A percentile compares a stretch with the other conserved stretches of the same genome.
These are phyloP conservation scores for Pythium utonaiense DNA, from an alignment of 352 stramenopile species.

Conservation along the genomic window DNA sequence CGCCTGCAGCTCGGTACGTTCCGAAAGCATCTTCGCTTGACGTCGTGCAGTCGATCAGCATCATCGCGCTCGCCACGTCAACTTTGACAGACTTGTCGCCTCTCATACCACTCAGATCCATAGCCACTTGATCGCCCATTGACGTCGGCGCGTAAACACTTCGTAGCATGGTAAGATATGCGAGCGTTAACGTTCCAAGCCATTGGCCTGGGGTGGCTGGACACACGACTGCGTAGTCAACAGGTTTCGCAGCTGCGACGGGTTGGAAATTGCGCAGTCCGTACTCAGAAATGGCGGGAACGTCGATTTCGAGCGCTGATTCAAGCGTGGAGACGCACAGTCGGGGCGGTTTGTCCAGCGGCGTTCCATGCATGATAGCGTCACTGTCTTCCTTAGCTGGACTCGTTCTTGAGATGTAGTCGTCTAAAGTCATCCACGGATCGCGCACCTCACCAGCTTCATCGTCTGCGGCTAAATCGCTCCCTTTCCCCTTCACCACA, in stretches of 20 bases:
- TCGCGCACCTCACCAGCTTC: conserved; percentile 23
- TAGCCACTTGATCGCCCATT: conserved; percentile 57
- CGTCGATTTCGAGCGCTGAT: conserved; percentile 45
- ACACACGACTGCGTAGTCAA: conserved; percentile 75
- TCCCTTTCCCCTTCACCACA: conserved; percentile 12
- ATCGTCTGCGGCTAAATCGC: conserved; percentile 5
- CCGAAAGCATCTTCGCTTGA: conserved; percentile 53
- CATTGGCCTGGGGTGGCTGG: conserved; percentile 66
- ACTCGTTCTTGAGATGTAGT: conserved; percentile 3
- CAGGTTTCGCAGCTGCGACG: conserved; percentile 51
- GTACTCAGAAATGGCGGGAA: conserved; percentile 67
- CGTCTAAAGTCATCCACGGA: conserved; percentile 20
- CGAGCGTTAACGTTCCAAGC: conserved; percentile 62
- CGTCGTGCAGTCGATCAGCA: conserved; percentile 57
- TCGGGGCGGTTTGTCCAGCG: conserved; percentile 20
- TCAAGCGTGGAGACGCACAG: conserved; percentile 57
- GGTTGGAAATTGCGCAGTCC: conserved; percentile 70
- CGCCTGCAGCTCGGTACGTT: conserved; percentile 56
- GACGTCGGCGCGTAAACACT: conserved; percentile 67
- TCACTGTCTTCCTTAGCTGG: background rate
- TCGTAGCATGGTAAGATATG: conserved; percentile 66
- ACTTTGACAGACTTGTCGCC: conserved; percentile 36
- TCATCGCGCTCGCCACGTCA: conserved; percentile 43
- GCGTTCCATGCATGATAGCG: background rate
- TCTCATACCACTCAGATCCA: conserved; percentile 40